Percentiles rank a stretch among this genome's conserved stretches.
These are phyloP conservation scores for Tetradesmus lagerheimii DNA, from an alignment of 139 green algal genomes.

Conservation along the genomic window DNA sequence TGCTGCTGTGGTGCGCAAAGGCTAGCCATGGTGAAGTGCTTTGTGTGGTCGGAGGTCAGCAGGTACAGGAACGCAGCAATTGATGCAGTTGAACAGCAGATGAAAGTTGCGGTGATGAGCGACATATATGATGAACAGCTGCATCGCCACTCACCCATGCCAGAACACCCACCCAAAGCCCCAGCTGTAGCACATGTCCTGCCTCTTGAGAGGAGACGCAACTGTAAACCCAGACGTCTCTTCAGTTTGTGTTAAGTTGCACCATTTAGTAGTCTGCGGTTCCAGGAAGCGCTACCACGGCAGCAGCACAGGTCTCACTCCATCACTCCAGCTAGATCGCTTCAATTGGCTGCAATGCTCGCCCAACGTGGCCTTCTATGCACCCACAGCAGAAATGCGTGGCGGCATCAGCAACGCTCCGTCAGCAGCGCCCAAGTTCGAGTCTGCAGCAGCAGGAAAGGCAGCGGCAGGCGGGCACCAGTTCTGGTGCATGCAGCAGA, in stretches of 20 bases:
- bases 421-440: neutral
- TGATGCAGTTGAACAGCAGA: neutral
- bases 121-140: no score
- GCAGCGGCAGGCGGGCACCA: neutral
- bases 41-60: constrained; percentile 22
- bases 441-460: neutral
- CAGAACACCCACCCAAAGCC: neutral
- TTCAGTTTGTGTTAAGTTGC: no score
- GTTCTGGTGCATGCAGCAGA: neutral
- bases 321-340: neutral
- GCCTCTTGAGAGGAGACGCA: no score
- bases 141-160: neutral
- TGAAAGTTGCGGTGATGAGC: neutral
- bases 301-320: neutral
- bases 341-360: neutral
- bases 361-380: neutral
- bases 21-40: constrained; percentile 16
- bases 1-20: constrained; percentile 22
- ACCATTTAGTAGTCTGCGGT: neutral
- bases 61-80: neutral
- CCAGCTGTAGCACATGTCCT: neutral
- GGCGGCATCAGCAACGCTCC: neutral
- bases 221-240: no score
- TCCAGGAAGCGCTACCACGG: neutral
- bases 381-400: neutral